These are phyloP conservation scores for Pholiota molesta DNA, from an alignment of 768 basidiomycete species.

Conservation along the genomic window DNA sequence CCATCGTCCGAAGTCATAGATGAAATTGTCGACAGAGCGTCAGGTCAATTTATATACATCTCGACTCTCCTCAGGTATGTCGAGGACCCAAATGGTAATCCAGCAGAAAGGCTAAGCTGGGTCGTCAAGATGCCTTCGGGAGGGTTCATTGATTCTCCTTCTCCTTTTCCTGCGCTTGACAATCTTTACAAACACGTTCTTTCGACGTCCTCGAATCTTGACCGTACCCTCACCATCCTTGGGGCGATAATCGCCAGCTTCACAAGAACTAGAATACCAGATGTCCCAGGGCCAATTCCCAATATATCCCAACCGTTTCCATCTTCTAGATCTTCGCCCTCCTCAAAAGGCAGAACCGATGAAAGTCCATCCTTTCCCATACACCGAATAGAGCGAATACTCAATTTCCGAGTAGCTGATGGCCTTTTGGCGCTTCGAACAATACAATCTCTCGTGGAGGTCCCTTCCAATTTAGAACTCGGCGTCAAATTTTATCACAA, in stretches of 20 bases:
- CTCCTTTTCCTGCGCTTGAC: not conserved
- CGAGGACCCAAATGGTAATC: not conserved
- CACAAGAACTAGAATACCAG: too few species aligned
- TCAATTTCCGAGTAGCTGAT: not conserved
- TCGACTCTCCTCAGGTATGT: slow-evolving; percentile 21
- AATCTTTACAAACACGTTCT: not conserved
- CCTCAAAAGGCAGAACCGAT: too few species aligned
- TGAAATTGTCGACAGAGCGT: slow-evolving; percentile 14
- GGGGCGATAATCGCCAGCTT: too few species aligned
- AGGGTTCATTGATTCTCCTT: not conserved
- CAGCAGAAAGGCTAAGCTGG: not conserved
- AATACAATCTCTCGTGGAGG: not conserved
- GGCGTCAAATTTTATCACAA: too few species aligned
- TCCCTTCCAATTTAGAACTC: not conserved
- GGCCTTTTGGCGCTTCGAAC: not conserved
- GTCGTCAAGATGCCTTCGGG: not conserved
- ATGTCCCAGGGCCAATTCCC: too few species aligned
- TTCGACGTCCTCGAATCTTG: not conserved
- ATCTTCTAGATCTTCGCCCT: too few species aligned
- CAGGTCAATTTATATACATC: slow-evolving; percentile 27
- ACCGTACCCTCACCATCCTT: not conserved
- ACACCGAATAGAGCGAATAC: not conserved
- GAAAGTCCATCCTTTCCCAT: not conserved
- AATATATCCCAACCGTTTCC: too few species aligned
- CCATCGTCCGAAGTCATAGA: slow-evolving; percentile 1